Evolutionary conservation across 2,329 filamentous ascomycete genomes (phyloP), one percentile per base, ranked within the genome.

Genomic region (Epichloe aotearoae): DNA sequence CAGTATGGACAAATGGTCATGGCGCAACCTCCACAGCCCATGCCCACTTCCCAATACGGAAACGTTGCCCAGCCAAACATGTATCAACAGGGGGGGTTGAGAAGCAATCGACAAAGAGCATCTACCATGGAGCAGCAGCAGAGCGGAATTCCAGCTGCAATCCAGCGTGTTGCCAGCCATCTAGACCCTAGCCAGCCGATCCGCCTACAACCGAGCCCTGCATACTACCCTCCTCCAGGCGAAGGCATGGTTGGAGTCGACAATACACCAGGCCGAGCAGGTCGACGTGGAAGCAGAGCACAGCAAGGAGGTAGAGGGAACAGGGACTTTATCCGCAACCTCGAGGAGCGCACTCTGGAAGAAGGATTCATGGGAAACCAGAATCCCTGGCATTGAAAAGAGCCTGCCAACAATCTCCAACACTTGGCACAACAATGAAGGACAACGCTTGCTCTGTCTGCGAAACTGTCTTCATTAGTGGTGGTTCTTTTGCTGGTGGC

Each of bases 111-210:
- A 50, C 91, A 95, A 68, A 82, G 93, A 54, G 90, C 93, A 40
- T 93, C 90, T 43, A 98, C 93, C 3, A 94, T 97, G 85, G 93
- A 97, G 62, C 88, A 93, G 64, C 88, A 94, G 61, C 86, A 90
- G 62, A 90, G 86, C 55, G 91, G 91, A 2, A 95, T 98, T 53
- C 93, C 93, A 5, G 84, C 87, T 14, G 84, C 90, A 3, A 88
- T 98, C 52, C 93, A 98, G 68, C 79, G 93, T 59, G 93, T 98
- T 20, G 93, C 93, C 41, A 95, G 89, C 64, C 91, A 97, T 67
- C 78, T 98, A 43, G 93, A 98, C 62, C 93, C 93, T 2, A 97
- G 82, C 59, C 87, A 90, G 53, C 93, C 93, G 0, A 97, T 98
- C 61, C 81, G 93, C 47, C 70, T 97, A 51, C 93, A 98, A 64